Evolutionary conservation across 345 rosid species (phyloP), one percentile per base, ranked within the genome.

Genomic region (Jatropha curcas): DNA sequence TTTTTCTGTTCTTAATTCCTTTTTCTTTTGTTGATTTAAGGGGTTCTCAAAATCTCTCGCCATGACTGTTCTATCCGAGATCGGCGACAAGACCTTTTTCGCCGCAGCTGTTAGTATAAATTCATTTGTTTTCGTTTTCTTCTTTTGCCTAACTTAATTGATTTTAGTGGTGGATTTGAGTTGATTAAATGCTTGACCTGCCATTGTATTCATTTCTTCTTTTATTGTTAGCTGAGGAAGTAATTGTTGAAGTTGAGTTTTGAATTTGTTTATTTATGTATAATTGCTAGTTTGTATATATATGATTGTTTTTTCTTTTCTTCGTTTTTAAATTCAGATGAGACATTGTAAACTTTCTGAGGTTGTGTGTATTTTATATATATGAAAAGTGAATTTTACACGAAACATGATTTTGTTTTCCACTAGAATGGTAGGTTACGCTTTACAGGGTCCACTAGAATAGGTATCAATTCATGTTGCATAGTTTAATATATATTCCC

Each of bases 41-140:
- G 99, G 97, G 28, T 95, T 92, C 78, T 86, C 96, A 62, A 95
- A 95, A 89, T 95, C 99, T 10, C 87, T 95, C 34, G 99, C 96
- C 58, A 91, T 95, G 96, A 95, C 99, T 22, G 89, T 95, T 71
- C 84, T 92, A 1, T 95, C 99, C 17, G 98, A 95, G 89, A 95
- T 95, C 76, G 99, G 99, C 35, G 99, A 95, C 84, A 95, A 92
- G 88, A 95, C 99, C 35, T 95, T 95, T 69, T 88, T 95, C 76
- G 99, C 99, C 33, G 99, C 99, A 17, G 98, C 99, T 76, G 99
- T 92, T 64, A 80, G 93, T 85, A 10, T 75, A 63, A 41, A 34
- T 61, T 39, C 16, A 43, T 55, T 33, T 34, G 0, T 60, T 67
- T 56, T 13, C 6, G 63, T 60, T 17, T 34, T 53, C 7, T 60